A percentile compares a stretch with the other conserved stretches of the same genome.
These are phyloP conservation scores for Fusarium papillatum DNA, from an alignment of 2,329 filamentous ascomycete genomes.

Conservation along the genomic window DNA sequence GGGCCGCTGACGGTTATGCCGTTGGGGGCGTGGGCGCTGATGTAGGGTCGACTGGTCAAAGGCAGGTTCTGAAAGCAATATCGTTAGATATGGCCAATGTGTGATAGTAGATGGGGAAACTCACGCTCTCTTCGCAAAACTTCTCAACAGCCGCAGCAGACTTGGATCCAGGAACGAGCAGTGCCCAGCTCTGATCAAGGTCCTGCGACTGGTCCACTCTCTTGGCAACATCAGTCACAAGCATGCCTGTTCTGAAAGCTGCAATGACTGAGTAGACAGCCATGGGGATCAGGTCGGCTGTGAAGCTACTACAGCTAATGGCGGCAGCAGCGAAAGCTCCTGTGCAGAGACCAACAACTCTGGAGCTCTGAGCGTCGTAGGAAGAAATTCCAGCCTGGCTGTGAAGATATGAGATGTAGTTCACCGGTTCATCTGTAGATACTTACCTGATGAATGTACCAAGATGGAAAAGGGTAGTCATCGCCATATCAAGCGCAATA, in stretches of 20 bases:
- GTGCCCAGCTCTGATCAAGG: conserved; percentile 31
- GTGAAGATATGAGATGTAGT: fast-evolving
- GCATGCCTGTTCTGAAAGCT: conserved; percentile 32
- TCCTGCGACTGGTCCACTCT: conserved; percentile 19
- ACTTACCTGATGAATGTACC: conserved; percentile 33
- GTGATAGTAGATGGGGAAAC: neutral
- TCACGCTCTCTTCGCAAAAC: conserved; percentile 8
- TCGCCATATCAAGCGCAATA: conserved; percentile 37
- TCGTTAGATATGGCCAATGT: no score
- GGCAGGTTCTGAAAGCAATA: conserved; percentile 1
- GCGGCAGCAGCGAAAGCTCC: conserved; percentile 37
- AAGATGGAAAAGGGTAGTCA: conserved; percentile 38
- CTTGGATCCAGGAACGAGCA: conserved; percentile 28
- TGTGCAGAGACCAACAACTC: conserved; percentile 36
- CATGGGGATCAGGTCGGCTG: conserved; percentile 31
- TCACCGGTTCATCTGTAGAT: fast-evolving
- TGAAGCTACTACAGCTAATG: conserved; percentile 36
- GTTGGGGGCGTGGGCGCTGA: conserved; percentile 36
- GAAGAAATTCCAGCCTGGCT: conserved; percentile 29
- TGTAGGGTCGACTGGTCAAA: conserved; percentile 33
- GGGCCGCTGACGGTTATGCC: conserved; percentile 37
- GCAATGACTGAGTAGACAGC: conserved; percentile 28
- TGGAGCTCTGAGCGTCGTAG: conserved; percentile 30
- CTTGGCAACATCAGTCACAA: conserved; percentile 27
- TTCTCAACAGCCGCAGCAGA: conserved; percentile 10